Conservation (phyloP, 2,329 filamentous ascomycete species). For the Fusarium sp. region DNA sequence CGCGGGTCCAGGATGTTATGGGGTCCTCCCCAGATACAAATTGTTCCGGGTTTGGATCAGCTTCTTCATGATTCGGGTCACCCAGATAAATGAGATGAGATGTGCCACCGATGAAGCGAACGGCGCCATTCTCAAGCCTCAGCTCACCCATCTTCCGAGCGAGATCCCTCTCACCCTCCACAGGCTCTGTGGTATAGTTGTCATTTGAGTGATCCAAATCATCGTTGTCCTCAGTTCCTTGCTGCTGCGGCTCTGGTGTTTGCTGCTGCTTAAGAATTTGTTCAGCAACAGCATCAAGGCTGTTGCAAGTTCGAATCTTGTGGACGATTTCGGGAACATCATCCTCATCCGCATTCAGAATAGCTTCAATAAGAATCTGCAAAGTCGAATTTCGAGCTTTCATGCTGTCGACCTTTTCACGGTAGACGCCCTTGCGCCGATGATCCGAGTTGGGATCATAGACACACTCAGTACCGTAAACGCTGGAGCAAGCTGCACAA, state of each 20-base stretch:
- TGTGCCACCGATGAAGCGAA: conserved; percentile 93
- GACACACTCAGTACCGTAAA: conserved; percentile 90
- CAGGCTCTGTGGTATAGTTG: conserved; percentile 55
- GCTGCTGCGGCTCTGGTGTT: conserved; percentile 53
- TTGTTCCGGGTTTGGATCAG: conserved; percentile 59
- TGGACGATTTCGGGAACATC: conserved; percentile 85
- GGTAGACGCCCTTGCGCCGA: conserved; percentile 95
- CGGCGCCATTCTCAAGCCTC: conserved; percentile 85
- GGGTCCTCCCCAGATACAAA: conserved; percentile 72
- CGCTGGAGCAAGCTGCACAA: conserved; percentile 95
- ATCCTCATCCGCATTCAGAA: conserved; percentile 90
- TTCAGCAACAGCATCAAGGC: conserved; percentile 67
- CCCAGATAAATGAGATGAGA: conserved; percentile 90
- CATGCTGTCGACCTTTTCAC: conserved; percentile 89
- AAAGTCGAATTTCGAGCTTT: conserved; percentile 90
- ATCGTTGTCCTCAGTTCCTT: conserved; percentile 57
- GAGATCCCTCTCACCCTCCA: conserved; percentile 79
- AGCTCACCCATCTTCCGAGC: conserved; percentile 95
- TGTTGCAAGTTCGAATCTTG: conserved; percentile 88
- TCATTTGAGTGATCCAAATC: conserved; percentile 54
- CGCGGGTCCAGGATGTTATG: conserved; percentile 86
- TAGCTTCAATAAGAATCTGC: conserved; percentile 91
- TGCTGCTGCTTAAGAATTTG: conserved; percentile 61
- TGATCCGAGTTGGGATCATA: conserved; percentile 98
- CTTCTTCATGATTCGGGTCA: conserved; percentile 55